Conservation (phyloP, 2,329 filamentous ascomycete genomes). For the Magnaporthales sp. region DNA sequence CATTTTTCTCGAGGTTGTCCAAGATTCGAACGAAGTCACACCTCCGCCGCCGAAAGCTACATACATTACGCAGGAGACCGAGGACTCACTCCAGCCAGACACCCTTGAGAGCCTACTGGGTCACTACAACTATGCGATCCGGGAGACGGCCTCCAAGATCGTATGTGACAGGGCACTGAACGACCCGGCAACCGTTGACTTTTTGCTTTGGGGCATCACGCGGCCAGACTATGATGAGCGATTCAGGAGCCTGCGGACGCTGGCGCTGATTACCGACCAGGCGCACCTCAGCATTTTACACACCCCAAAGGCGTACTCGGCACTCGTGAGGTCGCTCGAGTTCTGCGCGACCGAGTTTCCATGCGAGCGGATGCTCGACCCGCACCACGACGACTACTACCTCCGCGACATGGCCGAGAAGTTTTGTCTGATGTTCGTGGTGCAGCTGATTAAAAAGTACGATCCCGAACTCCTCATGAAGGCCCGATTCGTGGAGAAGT, state of each 20-base stretch:
- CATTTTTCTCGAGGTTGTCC: conserved; percentile 48
- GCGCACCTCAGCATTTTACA: conserved; percentile 40
- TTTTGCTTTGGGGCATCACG: conserved; percentile 50
- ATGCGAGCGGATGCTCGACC: conserved; percentile 43
- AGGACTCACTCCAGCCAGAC: conserved; percentile 57
- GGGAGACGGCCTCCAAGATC: conserved; percentile 56
- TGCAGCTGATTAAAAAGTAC: conserved; percentile 51
- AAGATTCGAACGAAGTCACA: conserved; percentile 58
- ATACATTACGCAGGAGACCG: conserved; percentile 67
- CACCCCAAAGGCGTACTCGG: conserved; percentile 40
- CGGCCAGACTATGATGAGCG: conserved; percentile 49
- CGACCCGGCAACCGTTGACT: conserved; percentile 40
- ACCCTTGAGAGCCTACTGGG: conserved; percentile 60
- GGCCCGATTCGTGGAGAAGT: conserved; percentile 60
- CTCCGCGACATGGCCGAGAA: conserved; percentile 54
- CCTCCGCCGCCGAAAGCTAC: conserved; percentile 56
- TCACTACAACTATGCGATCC: conserved; percentile 65
- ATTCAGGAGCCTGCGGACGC: conserved; percentile 45
- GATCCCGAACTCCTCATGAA: conserved; percentile 48
- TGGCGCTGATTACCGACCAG: conserved; percentile 45
- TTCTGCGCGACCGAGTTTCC: conserved; percentile 41
- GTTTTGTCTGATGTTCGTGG: conserved; percentile 48
- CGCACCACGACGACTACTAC: conserved; percentile 53
- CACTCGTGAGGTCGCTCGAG: conserved; percentile 52
- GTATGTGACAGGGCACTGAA: conserved; percentile 50